Conservation (phyloP, 2,329 filamentous ascomycete species). For the Elsinoe perseae region DNA sequence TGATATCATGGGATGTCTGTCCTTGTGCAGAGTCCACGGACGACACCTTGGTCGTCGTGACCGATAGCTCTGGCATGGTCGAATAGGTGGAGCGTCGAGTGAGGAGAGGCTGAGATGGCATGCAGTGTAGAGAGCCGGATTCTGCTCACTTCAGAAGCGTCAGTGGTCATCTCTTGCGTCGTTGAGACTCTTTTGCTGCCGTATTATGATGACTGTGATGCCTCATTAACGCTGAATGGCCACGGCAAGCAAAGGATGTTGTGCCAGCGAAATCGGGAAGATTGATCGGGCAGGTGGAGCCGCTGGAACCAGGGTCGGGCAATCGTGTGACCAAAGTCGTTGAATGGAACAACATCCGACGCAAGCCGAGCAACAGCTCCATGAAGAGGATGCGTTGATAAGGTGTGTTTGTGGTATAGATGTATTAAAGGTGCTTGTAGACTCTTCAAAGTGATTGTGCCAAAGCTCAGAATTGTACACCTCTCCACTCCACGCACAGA, state of each 20-base stretch:
- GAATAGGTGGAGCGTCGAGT: neutral
- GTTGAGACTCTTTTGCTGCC: neutral
- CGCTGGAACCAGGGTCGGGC: conserved; percentile 1
- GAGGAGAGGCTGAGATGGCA: neutral
- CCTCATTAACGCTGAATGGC: neutral
- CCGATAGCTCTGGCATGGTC: no score
- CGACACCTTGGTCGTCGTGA: no score
- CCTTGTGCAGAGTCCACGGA: no score
- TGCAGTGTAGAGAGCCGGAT: neutral
- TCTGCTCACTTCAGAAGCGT: no score
- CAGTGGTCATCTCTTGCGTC: neutral
- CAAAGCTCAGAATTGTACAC: neutral
- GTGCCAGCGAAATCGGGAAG: conserved; percentile 2
- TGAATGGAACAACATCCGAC: conserved; percentile 15
- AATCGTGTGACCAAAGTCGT: conserved; percentile 8
- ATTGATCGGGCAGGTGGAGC: conserved; percentile 6
- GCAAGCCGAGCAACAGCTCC: conserved; percentile 12
- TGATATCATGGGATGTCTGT: no score
- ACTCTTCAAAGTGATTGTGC: conserved; percentile 6
- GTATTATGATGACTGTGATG: neutral
- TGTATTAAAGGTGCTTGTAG: conserved; percentile 12
- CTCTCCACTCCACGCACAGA: neutral
- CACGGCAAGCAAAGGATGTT: neutral
- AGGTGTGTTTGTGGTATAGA: neutral
- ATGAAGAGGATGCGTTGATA: neutral